Percentiles rank a stretch among this genome's conserved stretches.
phyloP scores from a whole-genome alignment of 208 protist species.

The Crithidia thermophila region DNA sequence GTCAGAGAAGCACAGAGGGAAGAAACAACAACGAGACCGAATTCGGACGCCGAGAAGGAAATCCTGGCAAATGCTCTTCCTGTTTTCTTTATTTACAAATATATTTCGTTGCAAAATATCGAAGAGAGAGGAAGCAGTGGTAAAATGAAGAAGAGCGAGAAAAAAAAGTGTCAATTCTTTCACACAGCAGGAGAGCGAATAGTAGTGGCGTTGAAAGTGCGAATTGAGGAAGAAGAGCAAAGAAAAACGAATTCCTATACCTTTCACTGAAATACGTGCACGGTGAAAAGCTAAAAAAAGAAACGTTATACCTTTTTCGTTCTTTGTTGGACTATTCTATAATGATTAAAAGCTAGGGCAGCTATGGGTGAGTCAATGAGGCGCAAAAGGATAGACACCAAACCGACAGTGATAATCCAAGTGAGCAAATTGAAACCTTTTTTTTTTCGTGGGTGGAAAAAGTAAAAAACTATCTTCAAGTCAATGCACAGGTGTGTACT shows the following conservation, averaged over 20 bases:
- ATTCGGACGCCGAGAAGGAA: too few relatives aligned
- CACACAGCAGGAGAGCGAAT: too few relatives aligned
- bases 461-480: too few relatives aligned
- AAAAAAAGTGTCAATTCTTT: not conserved
- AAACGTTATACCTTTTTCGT: not conserved
- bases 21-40: too few relatives aligned
- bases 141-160: not conserved
- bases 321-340: not conserved
- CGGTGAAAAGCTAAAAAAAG: not conserved
- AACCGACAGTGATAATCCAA: not conserved
- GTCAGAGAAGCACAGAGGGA: too few relatives aligned
- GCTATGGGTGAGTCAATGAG: not conserved
- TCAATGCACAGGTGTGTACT: too few relatives aligned
- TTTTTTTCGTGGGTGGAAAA: too few relatives aligned
- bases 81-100: not conserved
- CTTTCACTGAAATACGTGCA: too few relatives aligned
- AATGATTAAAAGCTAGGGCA: too few relatives aligned
- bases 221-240: not conserved
- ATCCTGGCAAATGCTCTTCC: too few relatives aligned
- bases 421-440: not conserved
- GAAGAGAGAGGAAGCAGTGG: not conserved
- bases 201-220: not conserved
- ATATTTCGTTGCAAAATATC: not conserved
- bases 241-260: not conserved
- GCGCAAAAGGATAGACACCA: not conserved